Evolutionary conservation across 179 eudicot species (phyloP).

Genomic region (Nepenthes alata): DNA sequence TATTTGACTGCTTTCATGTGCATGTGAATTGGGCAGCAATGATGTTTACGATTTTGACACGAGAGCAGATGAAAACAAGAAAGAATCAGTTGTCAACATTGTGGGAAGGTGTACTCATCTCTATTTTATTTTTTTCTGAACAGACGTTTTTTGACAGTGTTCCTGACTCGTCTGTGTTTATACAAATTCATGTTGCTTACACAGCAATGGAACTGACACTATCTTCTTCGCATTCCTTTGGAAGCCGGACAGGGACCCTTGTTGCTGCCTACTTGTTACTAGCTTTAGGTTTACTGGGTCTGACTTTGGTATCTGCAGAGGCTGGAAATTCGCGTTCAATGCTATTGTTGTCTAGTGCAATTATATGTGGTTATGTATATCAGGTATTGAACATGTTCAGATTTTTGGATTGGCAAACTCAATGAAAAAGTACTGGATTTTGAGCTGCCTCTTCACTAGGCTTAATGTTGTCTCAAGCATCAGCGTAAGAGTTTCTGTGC

Average conservation of each 20-base stretch:
- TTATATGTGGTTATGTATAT: constrained; percentile 70
- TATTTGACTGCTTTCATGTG: constrained; percentile 13
- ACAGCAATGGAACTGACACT: constrained; percentile 6
- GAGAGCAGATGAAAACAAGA: constrained; percentile 88
- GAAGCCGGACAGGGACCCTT: constrained; percentile 76
- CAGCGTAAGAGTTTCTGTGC: too few relatives aligned
- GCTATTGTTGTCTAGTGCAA: constrained; percentile 53
- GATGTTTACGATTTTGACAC: constrained; percentile 99
- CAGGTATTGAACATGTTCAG: constrained; percentile 34
- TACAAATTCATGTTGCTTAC: background rate
- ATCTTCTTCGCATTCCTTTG: constrained; percentile 9
- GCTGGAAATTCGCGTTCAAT: constrained; percentile 55
- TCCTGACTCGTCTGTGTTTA: background rate
- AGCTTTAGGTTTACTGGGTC: constrained; percentile 56
- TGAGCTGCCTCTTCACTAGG: background rate
- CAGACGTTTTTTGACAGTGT: background rate
- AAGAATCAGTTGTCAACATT: constrained; percentile 84
- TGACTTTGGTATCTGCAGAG: constrained; percentile 44
- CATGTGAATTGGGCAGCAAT: constrained; percentile 56
- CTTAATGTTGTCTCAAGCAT: too few relatives aligned
- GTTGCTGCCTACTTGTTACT: constrained; percentile 57
- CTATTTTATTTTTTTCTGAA: background rate
- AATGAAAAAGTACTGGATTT: too few relatives aligned
- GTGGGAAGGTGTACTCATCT: constrained; percentile 46
- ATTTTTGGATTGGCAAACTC: too few relatives aligned